Evolutionary conservation across 768 basidiomycete genomes (phyloP).

Genomic region (Mycena olivaceomarginata): DNA sequence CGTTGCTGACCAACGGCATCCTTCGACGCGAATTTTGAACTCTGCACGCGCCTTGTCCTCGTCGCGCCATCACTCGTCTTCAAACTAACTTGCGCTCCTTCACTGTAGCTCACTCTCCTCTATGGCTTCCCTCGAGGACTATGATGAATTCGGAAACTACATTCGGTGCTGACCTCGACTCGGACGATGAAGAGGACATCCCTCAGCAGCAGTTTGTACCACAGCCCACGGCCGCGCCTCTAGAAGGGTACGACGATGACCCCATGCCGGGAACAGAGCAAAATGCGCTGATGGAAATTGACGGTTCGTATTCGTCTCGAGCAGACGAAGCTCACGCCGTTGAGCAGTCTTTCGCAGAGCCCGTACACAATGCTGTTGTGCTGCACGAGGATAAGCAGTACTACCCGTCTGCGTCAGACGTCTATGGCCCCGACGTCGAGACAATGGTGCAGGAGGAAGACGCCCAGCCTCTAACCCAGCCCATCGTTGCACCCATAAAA

Average conservation of each 20-base stretch:
- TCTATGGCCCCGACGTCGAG: conserved; percentile 96
- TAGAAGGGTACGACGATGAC: conserved; percentile 92
- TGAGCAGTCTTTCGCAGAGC: conserved; percentile 67
- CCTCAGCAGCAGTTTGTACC: conserved; percentile 69
- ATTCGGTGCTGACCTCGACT: conserved; percentile 97
- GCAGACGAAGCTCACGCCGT: conserved; percentile 42
- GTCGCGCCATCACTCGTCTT: neutral
- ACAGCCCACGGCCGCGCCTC: conserved; percentile 67
- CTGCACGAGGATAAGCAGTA: conserved; percentile 99
- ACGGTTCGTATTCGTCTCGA: conserved; percentile 71
- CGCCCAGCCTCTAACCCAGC: conserved; percentile 94
- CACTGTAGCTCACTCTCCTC: neutral
- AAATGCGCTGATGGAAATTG: conserved; percentile 88
- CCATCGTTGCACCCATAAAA: conserved; percentile 96
- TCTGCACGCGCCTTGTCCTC: conserved; percentile 67
- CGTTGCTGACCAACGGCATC: conserved; percentile 57
- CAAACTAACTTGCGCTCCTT: too few species aligned
- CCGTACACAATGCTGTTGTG: conserved; percentile 87
- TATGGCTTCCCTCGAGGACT: conserved; percentile 84
- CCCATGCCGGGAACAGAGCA: conserved; percentile 72
- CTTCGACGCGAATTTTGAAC: conserved; percentile 96
- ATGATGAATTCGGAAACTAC: conserved; percentile 57
- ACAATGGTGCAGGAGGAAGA: conserved; percentile 99
- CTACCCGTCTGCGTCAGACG: conserved; percentile 93
- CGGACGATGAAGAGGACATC: conserved; percentile 84